phyloP scores from a whole-genome alignment of 192 early-diverging fungal species.

The Chytriomyces hyalinus region DNA sequence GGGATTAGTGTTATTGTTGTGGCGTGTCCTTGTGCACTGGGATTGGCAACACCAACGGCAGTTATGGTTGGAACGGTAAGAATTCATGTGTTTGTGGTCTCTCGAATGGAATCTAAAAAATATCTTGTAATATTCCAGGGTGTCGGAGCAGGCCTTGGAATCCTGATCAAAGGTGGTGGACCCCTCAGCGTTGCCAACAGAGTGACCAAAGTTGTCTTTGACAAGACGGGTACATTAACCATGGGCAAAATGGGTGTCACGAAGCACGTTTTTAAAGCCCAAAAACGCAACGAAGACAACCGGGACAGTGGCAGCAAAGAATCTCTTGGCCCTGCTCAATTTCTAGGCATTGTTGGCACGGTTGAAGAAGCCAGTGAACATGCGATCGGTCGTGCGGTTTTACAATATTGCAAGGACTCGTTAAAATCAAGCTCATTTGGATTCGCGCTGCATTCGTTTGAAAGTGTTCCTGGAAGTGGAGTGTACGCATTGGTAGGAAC shows the following conservation, averaged over 20 bases:
- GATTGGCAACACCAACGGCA: conserved; percentile 94
- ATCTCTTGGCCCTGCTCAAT: conserved; percentile 35
- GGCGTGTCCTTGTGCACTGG: conserved; percentile 96
- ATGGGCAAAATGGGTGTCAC: conserved; percentile 59
- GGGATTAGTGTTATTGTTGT: conserved; percentile 96
- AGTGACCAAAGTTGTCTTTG: conserved; percentile 89
- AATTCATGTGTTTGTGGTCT: no score
- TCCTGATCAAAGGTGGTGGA: conserved; percentile 94
- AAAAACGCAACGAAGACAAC: background rate
- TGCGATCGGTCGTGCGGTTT: conserved; percentile 62
- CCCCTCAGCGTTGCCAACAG: conserved; percentile 81
- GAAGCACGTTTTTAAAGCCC: background rate
- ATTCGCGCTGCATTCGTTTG: conserved; percentile 20
- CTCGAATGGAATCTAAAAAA: no score
- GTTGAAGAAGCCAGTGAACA: conserved; percentile 35
- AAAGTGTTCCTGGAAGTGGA: conserved; percentile 22
- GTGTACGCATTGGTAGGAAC: conserved; percentile 5
- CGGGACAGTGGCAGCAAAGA: background rate
- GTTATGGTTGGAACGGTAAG: conserved; percentile 91
- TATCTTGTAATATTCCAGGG: no score
- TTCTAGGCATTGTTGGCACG: conserved; percentile 61
- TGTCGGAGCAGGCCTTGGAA: conserved; percentile 91
- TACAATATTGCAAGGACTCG: conserved; percentile 41
- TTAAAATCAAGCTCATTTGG: conserved; percentile 43
- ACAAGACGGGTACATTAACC: conserved; percentile 98